Evolutionary conservation across 2,329 filamentous ascomycete species (phyloP), one percentile per base, ranked within the genome.

Genomic region (Ophiosphaerella narmari): DNA sequence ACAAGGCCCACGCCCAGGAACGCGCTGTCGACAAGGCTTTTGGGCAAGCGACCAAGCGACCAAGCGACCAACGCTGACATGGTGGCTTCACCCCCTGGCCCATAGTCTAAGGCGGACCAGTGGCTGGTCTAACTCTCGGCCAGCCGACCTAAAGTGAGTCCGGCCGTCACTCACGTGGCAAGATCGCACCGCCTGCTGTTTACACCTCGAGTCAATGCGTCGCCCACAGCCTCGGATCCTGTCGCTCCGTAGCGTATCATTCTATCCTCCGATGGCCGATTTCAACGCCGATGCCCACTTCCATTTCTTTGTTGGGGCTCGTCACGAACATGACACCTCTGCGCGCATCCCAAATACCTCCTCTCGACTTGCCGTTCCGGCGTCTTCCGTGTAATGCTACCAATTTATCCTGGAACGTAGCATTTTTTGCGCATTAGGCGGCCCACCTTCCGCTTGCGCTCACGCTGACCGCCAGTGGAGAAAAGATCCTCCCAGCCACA

Each of bases 141-240:
- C 49, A 46, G 45, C 63, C 54, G 41, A 43, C 37, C 23, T 47
- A 46, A 50, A 41, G 59, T 55, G 63, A 48, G 48, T 55, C 53
- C 68, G 66, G 67, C 66, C 39, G 18, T 32, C 34, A 41, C 33
- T 70, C 68, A 70, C 67, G 69, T 72, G 68, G 68, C 62, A 44
- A 46, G 50, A 35, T 43, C 14, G 32, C 24, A 21, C 24, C 14
- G 12, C 24, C 24, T 18, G 23, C 32, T 12, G 18, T 37, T 44
- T 16, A 29, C 24, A 7, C n/a, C 12, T 26, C 12, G 31, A 23
- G 54, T 51, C 59, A 52, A 62, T 60, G 55, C 54, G 46, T 46
- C 35, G 53, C 53, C 52, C 50, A 50, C 52, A 51, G 45, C 16
- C 8, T 43, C 50, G 46, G 55, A 62, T 50, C 52, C 37, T 39